Evolutionary conservation across 2,329 filamentous ascomycete genomes (phyloP).

Genomic region (Sporothrix dimorphospora): DNA sequence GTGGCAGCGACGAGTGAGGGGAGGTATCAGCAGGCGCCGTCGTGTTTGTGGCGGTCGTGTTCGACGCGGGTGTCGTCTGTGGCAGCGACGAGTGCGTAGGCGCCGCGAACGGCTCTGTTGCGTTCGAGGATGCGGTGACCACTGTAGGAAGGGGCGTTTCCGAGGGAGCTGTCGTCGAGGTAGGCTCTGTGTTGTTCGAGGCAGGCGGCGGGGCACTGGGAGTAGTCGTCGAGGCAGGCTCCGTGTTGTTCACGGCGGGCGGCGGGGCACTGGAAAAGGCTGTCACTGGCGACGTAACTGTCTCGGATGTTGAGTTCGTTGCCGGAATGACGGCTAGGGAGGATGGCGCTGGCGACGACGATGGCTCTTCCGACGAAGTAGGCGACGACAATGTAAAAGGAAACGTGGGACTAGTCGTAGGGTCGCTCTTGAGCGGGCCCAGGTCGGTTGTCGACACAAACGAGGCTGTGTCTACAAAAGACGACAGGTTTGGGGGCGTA

Average conservation of each 20-base stretch:
- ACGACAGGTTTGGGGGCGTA: not conserved
- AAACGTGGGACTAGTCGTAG: not conserved
- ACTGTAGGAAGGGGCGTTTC: not conserved
- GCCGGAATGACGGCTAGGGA: not conserved
- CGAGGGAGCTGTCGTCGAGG: not conserved
- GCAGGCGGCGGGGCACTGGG: not conserved
- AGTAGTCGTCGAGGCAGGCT: not conserved
- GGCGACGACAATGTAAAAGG: not conserved
- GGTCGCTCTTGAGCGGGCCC: not conserved
- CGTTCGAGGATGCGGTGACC: not conserved
- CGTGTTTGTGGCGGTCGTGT: not conserved
- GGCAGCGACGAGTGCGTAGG: not conserved
- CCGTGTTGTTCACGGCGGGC: not conserved
- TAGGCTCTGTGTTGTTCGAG: not conserved
- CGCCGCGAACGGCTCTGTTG: not conserved
- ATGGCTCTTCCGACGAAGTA: not conserved
- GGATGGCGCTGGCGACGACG: not conserved
- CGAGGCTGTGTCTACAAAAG: not conserved
- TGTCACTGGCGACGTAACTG: not conserved
- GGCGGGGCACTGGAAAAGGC: not conserved
- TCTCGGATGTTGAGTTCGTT: not conserved
- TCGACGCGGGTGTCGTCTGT: not conserved
- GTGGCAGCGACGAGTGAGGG: not conserved
- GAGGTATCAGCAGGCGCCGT: not conserved
- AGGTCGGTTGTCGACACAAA: not conserved